Conservation (phyloP, 495 filamentous ascomycete species). For the Rhypophila decipiens region DNA sequence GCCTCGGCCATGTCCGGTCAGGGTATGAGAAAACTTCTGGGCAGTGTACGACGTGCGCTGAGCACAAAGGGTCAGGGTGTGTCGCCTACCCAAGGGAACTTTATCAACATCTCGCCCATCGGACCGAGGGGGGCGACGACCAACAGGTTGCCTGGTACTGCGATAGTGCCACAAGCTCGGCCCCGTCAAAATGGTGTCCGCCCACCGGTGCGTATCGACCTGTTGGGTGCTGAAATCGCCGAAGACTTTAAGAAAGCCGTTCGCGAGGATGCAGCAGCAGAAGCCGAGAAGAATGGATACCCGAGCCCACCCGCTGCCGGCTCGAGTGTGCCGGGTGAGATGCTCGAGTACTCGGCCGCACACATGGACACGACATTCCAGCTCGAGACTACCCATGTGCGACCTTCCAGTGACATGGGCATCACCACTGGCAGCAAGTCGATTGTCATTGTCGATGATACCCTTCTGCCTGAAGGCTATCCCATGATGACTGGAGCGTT, state of each 20-base stretch:
- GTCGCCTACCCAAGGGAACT: conserved; percentile 40
- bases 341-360: conserved; percentile 32
- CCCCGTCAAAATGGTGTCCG: conserved; percentile 33
- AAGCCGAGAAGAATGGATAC: conserved; percentile 26
- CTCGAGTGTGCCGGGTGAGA: conserved; percentile 8
- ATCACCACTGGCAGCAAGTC: conserved; percentile 76
- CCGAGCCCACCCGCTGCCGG: conserved; percentile 8
- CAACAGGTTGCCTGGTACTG: conserved; percentile 47
- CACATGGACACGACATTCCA: conserved; percentile 28
- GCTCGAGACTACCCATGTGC: conserved; percentile 13
- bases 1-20: conserved; percentile 49
- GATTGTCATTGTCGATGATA: conserved; percentile 82
- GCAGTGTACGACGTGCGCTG: conserved; percentile 80
- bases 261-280: conserved; percentile 47
- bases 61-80: conserved; percentile 55
- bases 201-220: conserved; percentile 57
- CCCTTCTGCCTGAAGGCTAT: conserved; percentile 31
- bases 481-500: conserved; percentile 43
- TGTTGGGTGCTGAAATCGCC: conserved; percentile 69
- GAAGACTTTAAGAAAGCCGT: conserved; percentile 67
- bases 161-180: conserved; percentile 48
- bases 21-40: conserved; percentile 79
- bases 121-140: conserved; percentile 44
- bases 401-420: conserved; percentile 40
- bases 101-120: conserved; percentile 44